Base-by-base conservation (phyloP, 805 yeast genomes). In the Sungouiella blattae region DNA sequence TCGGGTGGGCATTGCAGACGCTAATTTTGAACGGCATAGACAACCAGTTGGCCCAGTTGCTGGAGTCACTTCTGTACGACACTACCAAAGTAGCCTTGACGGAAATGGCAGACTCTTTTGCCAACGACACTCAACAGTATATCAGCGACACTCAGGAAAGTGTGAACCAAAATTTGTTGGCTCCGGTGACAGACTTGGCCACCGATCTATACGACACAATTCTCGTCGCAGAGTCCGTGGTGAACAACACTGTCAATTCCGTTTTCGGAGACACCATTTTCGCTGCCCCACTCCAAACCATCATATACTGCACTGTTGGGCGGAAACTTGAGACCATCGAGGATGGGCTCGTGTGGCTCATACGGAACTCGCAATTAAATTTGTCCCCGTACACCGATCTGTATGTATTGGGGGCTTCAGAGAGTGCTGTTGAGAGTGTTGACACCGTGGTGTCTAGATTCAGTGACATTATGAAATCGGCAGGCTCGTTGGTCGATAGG, bases 301-400 rank as follows among this genome's bases (percentile, higher is more conserved):
- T 87, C 0, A 83, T 89, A 4, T 78, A 80, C 21, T 91, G 98
- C 62, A 76, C 86, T 3, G 67, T 93, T 25, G 91, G 86, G 12
- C 67, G 82, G 32, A 93, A 91, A 49, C 56, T 91, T 5, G 68
- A 67, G 11, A 67, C 72, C 15, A 64, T 87, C 2, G 84, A 84
- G 43, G 53, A 73, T 20, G 98, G 94, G 0, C 59, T 89, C 36
- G 73, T 80, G 2, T 93, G 97, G 97, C 62, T 88, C 1, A 68
- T 81, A 46, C 64, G 80, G 23, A 67, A 84, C 43, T 68, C 88
- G 3, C 67, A 15, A 2, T 6, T 35, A 2, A 4, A 3, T 12
- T 18, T 30, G 8, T 30, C 38, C 6, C 3, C 11, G 22, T 17
- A 27, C 14, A 11, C 26, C n/a, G 15, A 18, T 6, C 11, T 15